Evolutionary conservation across 495 filamentous ascomycete genomes (phyloP), one percentile per base, ranked within the genome.

Genomic region (Penicillium crystallinum): DNA sequence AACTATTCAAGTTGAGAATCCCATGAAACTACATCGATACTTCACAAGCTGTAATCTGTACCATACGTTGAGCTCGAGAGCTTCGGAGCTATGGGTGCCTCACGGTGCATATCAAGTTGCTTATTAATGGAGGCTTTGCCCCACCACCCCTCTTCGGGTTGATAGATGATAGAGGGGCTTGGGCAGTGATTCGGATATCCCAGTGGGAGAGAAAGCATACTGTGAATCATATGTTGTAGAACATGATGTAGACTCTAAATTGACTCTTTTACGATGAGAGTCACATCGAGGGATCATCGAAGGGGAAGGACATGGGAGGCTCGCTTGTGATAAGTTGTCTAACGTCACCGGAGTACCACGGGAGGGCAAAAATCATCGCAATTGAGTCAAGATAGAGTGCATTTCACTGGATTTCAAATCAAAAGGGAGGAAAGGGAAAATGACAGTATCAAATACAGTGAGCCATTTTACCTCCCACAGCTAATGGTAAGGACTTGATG

Each of bases 81-180:
- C 27, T 45, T 5, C 4, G 14, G 18, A 23, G 18, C 5, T 18
- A 10, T 38, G 15, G 36, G 19, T 38, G 36, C 15, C 37, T 11
- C 11, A 21, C 23, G 23, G 7, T 27, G 23, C 23, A 27, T 3
- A 7, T 27, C 23, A 27, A 21, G 5, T 21, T n/a, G 42, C 42
- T 46, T 46, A 46, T 14, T 45, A 45, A 31, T 45, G 29, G 14
- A 14, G 3, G 3, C 3, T 21, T 10, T 48, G 46, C 46, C 46
- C 46, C 46, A 37, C 43, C 18, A 46, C 22, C n/a, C 25, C 41
- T 30, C 40, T n/a, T 29, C 41, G 40, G 40, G 40, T 42, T 47
- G 46, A 48, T 48, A 48, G 46, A 48, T 47, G 46, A 48, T 48
- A 48, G 46, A 48, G 46, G 46, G 46, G 46, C 29, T 38, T 37